Base-by-base conservation (phyloP, 495 filamentous ascomycete species). In the Platismatia glauca region DNA sequence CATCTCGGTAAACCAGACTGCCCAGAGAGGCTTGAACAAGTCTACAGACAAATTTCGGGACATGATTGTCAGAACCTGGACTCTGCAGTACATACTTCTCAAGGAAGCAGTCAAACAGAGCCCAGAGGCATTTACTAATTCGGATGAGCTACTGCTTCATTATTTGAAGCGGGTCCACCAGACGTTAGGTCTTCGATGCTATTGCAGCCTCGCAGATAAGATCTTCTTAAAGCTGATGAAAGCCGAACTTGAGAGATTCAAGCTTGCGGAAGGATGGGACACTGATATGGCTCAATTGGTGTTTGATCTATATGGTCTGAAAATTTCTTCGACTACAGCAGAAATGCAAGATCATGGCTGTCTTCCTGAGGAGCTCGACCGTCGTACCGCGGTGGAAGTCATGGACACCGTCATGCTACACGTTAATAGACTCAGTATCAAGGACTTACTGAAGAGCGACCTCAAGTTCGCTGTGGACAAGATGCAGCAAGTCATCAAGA, bases 161-260 rank as follows among this genome's bases (percentile, higher is more conserved):
- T 88, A 86, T 69, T 74, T 97, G 41, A 84, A 88, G 9, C 79
- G 84, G 16, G 82, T 95, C 31, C 94, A 99, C 70, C 83, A 90
- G 69, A 85, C 89, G 22, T 73, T 96, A n/a, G 95, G 94, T 13
- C 79, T 92, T 48, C 84, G 95, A 56, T 86, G 88, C 64, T 88
- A 87, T 72, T 97, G 93, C 79, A 89, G 89, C 68, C 77, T 85
- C n/a, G 89, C 89, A 4, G 86, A 87, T 68, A 87, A 91, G 74
- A 82, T 87, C 29, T 93, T 97, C 75, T 78, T 97, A n/a, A 90
- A 87, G 64, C 81, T 97, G 69, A 83, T 94, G 77, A 90, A 90
- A 68, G 78, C 89, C 9, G 95, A 97, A 69, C 77, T 93, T 16
- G 73, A 91, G 34, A 80, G 82, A 41, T 67, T 82, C 38, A 73